These are phyloP conservation scores for Beauveria sp. DNA, from an alignment of 2,329 filamentous ascomycete genomes.

Conservation along the genomic window DNA sequence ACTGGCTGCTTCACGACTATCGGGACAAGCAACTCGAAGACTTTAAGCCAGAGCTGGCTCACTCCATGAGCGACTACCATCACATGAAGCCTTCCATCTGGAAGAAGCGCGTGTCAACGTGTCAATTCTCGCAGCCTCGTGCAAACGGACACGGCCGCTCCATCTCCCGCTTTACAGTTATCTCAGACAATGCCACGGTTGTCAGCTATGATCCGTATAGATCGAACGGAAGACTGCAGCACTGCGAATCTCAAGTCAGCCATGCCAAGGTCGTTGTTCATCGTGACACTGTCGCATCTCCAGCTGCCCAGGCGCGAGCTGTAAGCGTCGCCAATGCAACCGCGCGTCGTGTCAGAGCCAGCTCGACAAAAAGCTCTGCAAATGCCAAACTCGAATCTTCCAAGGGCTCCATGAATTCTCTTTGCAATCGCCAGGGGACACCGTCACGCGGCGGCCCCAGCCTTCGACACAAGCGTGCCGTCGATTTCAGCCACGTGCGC, in stretches of 20 bases:
- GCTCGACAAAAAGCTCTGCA: constrained; percentile 22
- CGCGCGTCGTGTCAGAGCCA: constrained; percentile 22
- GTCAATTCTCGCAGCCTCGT: constrained; percentile 45
- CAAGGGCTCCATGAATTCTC: constrained; percentile 40
- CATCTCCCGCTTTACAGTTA: constrained; percentile 56
- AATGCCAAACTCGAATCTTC: constrained; percentile 26
- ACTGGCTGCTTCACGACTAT: constrained; percentile 75
- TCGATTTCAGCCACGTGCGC: constrained; percentile 46
- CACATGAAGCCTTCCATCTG: constrained; percentile 56
- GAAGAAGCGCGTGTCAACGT: constrained; percentile 54
- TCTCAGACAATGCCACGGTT: constrained; percentile 46
- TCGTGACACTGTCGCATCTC: constrained; percentile 33
- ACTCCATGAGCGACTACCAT: constrained; percentile 88
- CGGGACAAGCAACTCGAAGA: constrained; percentile 80
- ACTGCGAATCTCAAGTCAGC: constrained; percentile 40
- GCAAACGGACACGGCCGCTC: constrained; percentile 43
- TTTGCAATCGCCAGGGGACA: constrained; percentile 39
- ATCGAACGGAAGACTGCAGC: constrained; percentile 48
- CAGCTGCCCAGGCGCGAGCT: constrained; percentile 21
- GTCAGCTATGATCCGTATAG: constrained; percentile 80
- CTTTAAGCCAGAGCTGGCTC: constrained; percentile 71
- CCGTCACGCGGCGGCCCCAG: constrained; percentile 34
- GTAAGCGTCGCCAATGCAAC: constrained; percentile 27
- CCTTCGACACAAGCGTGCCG: constrained; percentile 42
- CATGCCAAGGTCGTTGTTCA: constrained; percentile 65